phyloP scores from a whole-genome alignment of 148 eudicot species.

The Camellia lanceoleosa region DNA sequence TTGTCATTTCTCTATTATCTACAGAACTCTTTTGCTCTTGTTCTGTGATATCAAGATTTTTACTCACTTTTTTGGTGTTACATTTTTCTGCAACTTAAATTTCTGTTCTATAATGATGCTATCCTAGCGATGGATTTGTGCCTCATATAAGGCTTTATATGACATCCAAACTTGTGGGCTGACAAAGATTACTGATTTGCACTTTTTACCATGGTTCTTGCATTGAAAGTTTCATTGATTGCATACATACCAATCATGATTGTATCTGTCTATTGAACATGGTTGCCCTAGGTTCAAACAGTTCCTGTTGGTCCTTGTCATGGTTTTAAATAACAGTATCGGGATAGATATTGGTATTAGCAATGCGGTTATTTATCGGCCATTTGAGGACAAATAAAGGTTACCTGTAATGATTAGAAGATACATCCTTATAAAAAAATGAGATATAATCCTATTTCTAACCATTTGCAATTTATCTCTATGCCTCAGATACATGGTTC shows the following conservation, averaged over 20 bases:
- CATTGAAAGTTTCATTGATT: background rate
- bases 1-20: background rate
- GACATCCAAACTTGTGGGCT: background rate
- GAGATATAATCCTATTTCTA: no score
- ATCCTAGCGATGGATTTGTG: background rate
- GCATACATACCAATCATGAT: background rate
- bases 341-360: no score
- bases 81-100: background rate
- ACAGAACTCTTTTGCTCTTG: background rate
- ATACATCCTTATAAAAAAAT: no score
- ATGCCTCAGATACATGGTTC: no score
- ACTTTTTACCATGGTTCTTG: background rate
- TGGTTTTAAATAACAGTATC: no score
- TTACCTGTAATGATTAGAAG: no score
- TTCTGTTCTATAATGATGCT: background rate
- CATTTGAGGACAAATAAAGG: no score
- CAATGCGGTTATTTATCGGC: no score
- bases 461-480: no score
- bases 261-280: background rate
- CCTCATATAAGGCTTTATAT: background rate
- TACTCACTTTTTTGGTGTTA: background rate
- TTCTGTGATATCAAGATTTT: no score
- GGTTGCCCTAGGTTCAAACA: no score
- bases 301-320: no score
- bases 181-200: background rate